Percentiles rank a stretch among this genome's conserved stretches.
These are phyloP conservation scores for Circinella minor DNA, from an alignment of 371 early-diverging fungal species.

Conservation along the genomic window DNA sequence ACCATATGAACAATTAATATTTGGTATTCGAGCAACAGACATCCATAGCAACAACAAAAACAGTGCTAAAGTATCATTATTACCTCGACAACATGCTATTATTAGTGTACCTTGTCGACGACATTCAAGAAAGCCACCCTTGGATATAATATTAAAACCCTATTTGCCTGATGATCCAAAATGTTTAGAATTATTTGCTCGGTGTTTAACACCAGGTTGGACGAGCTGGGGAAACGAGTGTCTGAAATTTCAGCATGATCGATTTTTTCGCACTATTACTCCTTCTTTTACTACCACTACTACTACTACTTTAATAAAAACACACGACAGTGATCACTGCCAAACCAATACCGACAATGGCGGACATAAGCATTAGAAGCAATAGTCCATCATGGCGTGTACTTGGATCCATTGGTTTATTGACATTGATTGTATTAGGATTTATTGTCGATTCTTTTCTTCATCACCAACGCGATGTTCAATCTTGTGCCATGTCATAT, in stretches of 20 bases:
- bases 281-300: background rate
- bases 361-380: background rate
- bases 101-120: constrained; percentile 60
- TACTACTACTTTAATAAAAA: background rate
- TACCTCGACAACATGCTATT: constrained; percentile 31
- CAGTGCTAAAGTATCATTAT: background rate
- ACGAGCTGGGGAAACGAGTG: constrained; percentile 82
- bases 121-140: constrained; percentile 77
- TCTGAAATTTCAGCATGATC: constrained; percentile 61
- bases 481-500: constrained; percentile 81
- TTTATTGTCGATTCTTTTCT: constrained; percentile 51
- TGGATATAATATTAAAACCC: constrained; percentile 27
- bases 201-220: constrained; percentile 67
- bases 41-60: background rate
- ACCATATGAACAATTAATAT: constrained; percentile 69
- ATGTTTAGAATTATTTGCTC: constrained; percentile 75
- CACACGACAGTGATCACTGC: background rate
- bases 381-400: background rate
- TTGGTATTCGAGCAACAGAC: constrained; percentile 35
- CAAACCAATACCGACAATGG: background rate
- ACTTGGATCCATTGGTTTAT: background rate
- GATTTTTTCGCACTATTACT: constrained; percentile 24
- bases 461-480: constrained; percentile 58
- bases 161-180: constrained; percentile 31
- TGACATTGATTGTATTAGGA: background rate